Evolutionary conservation across 2,329 filamentous ascomycete genomes (phyloP).

Genomic region (Colletotrichum ledebouriae): DNA sequence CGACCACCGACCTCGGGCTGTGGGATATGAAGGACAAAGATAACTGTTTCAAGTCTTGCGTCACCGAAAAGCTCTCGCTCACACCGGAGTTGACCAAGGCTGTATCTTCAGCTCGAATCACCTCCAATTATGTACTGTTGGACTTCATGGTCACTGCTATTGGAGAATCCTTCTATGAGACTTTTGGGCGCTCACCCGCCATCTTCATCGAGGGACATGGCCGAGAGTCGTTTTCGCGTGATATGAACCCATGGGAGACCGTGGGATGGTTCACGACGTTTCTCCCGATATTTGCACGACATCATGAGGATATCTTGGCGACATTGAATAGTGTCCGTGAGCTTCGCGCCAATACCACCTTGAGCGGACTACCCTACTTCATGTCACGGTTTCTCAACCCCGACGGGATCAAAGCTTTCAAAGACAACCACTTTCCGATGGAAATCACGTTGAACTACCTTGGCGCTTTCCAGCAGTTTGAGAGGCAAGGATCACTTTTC

Average conservation of each 20-base stretch:
- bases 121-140: constrained; percentile 50
- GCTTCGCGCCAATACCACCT: not conserved
- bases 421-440: constrained; percentile 43
- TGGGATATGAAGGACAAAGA: constrained; percentile 45
- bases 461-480: constrained; percentile 49
- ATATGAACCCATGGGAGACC: constrained; percentile 54
- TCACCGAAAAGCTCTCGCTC: constrained; percentile 47
- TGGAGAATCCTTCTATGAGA: constrained; percentile 50
- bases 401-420: not conserved
- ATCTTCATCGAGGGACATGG: constrained; percentile 59
- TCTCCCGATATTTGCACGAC: constrained; percentile 48
- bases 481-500: constrained; percentile 47
- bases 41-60: constrained; percentile 45
- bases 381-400: constrained; percentile 25
- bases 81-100: constrained; percentile 46
- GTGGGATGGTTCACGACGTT: constrained; percentile 63
- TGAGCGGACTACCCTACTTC: constrained; percentile 31
- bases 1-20: constrained; percentile 44
- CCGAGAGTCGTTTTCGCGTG: constrained; percentile 52
- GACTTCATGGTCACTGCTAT: constrained; percentile 56
- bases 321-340: not conserved
- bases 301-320: not conserved
- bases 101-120: constrained; percentile 46
- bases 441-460: constrained; percentile 49
- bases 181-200: constrained; percentile 52